Evolutionary conservation across 352 stramenopile genomes (phyloP), one percentile per base, ranked within the genome.

Genomic region (Phytopythium aichiense): DNA sequence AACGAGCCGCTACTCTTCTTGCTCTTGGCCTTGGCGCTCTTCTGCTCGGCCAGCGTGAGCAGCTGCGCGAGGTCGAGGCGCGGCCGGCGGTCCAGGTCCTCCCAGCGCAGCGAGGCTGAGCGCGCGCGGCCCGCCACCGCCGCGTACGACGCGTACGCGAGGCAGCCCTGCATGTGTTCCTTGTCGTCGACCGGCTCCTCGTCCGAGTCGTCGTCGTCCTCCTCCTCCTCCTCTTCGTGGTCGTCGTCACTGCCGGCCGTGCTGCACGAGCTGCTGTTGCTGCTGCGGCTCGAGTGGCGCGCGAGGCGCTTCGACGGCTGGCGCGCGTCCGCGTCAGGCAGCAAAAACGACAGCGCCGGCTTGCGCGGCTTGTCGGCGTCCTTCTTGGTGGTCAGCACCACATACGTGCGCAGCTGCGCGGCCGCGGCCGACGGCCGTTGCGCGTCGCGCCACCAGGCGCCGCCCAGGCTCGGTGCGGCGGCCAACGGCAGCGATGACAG

Each of bases 91-190:
- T 87, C 76, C 28, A 92, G 68, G 68, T 92, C 79, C 65, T 80
- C 84, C 84, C 84, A 92, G 56, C 79, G 81, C 23, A 92, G 71
- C 25, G 73, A 69, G 1, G 76, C 65, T 11, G 72, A 67, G 30
- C 61, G 66, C 50, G 63, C 71, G 63, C 81, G 81, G 49, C 80
- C 78, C 22, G 80, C 64, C 28, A 91, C 81, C 33, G 84, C 81
- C 7, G 80, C 84, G 68, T 91, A 93, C 22, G 79, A 89, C 66
- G 88, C 81, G 73, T 91, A 93, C 20, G 73, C 74, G 52, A 90
- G 60, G 54, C 66, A 72, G 49, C 69, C 81, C 9, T 20, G 51
- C 51, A 31, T 18, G 51, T 25, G 31, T 22, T 57, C 31, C 8
- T 54, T 20, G 12, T 54, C 48, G 13, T 35, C 48, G 25, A 15